Evolutionary conservation across 2,329 filamentous ascomycete species (phyloP), one percentile per base, ranked within the genome.

Genomic region (Kalaharituber pfeilii): DNA sequence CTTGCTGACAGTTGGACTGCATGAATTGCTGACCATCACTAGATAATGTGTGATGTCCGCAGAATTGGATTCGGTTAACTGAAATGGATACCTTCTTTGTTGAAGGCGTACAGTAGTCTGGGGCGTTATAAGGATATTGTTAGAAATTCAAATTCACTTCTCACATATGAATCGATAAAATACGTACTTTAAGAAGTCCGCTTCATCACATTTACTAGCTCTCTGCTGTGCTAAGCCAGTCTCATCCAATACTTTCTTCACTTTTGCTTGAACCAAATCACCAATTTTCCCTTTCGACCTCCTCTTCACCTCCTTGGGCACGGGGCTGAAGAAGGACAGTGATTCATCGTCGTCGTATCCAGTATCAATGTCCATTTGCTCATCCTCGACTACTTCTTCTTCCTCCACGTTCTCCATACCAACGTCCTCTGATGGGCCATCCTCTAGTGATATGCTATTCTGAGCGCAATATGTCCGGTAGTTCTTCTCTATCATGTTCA

Each of bases 31-130:
- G n/a, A n/a, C n/a, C n/a, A n/a, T n/a, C n/a, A n/a, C n/a, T n/a
- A n/a, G n/a, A n/a, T n/a, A n/a, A n/a, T n/a, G n/a, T n/a, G n/a
- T n/a, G n/a, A n/a, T n/a, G n/a, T n/a, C n/a, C n/a, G n/a, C n/a
- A n/a, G n/a, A n/a, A n/a, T n/a, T n/a, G n/a, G n/a, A n/a, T n/a
- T n/a, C n/a, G n/a, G n/a, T 47, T 57, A 64, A 39, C 56, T 62
- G 36, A 96, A 96, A 71, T 95, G 89, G 56, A 96, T 89, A 26
- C 86, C 86, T 67, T 94, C 86, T 61, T 86, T 79, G 67, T 95
- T 94, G 69, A 95, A 94, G 1, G 84, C 82, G 62, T 73, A 75
- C 36, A 64, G 45, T 29, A 64, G 18, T 52, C 56, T 62, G 33
- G 15, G 33, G 28, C 3, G 51, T 9, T n/a, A n/a, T n/a, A n/a